Base-by-base conservation (phyloP, 2,329 filamentous ascomycete genomes). In the Clonostachys rosea region DNA sequence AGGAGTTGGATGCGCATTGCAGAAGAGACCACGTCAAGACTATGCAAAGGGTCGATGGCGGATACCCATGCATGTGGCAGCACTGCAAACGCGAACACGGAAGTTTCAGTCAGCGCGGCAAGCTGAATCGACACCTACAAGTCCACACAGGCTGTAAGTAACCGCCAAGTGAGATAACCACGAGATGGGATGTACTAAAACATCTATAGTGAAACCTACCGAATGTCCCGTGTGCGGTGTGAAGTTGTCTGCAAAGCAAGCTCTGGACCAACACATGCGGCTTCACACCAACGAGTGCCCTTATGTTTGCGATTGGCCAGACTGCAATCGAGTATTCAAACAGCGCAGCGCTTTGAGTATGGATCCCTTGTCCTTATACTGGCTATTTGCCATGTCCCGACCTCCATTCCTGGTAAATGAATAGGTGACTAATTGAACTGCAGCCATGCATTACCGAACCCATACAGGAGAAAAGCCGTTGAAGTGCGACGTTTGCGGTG, bases 221-320 rank as follows among this genome's bases (percentile, higher is more conserved):
- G 66, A 70, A 41, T 86, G 81, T 52, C 57, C 67, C 3, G 67
- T 71, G 17, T 88, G 84, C 55, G 68, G 71, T 10, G 68, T 78
- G 48, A 68, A 69, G 4, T 81, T 87, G 56, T 86, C 84, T 1
- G 83, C 83, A 3, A 79, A 83, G 54, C 84, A 87, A 59, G 81
- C 85, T 1, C 71, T 87, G 7, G 77, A 81, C 40, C 84, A 87
- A 58, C 85, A 89, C 54, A 72, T 79, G 58, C 76, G 83, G 16
- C 85, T 79, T 3, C 85, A 89, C 56, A 84, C 82, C 0, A 80
- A 82, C 37, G 76, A 81, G 50, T 84, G 79, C 51, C 83, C 84
- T 24, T 84, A 81, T 64, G 65, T 72, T 39, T 88, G 84, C 58
- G 59, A 65, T 10, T 60, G 59, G 24, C 56, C 60, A 5, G 71